phyloP scores from a whole-genome alignment of 805 yeast genomes.

The Teunomyces lycoperdinae region DNA sequence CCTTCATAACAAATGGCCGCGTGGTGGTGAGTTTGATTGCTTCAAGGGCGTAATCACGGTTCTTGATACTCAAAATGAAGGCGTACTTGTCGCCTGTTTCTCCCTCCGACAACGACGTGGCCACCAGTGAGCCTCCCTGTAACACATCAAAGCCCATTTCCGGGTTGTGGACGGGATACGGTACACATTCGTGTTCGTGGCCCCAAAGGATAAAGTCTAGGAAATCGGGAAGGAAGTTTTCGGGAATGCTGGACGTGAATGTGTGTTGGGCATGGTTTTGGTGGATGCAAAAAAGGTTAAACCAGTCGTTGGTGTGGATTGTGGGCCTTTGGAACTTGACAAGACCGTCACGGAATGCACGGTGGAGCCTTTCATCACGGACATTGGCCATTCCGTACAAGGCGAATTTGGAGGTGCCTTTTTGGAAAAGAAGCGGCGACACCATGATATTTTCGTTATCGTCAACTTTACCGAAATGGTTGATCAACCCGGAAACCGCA shows the following conservation, averaged over 20 bases:
- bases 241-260: conserved; percentile 81
- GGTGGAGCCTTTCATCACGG: conserved; percentile 81
- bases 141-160: conserved; percentile 69
- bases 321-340: conserved; percentile 77
- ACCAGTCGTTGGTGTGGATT: conserved; percentile 63
- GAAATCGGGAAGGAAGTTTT: conserved; percentile 75
- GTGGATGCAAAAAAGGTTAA: conserved; percentile 81
- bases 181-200: conserved; percentile 93
- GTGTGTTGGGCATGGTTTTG: conserved; percentile 87
- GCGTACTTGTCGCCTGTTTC: conserved; percentile 76
- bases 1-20: conserved; percentile 78
- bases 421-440: conserved; percentile 74
- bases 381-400: conserved; percentile 87
- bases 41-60: conserved; percentile 53
- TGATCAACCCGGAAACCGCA: conserved; percentile 76
- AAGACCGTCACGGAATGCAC: conserved; percentile 76
- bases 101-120: conserved; percentile 83
- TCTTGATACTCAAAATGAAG: conserved; percentile 65
- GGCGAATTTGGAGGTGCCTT: conserved; percentile 79
- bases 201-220: conserved; percentile 92
- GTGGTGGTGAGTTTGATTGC: conserved; percentile 65
- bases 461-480: conserved; percentile 82
- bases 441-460: conserved; percentile 74
- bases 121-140: conserved; percentile 93
- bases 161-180: conserved; percentile 59